phyloP scores from a whole-genome alignment of 2,329 filamentous ascomycete genomes.

The Colletotrichum viniferum region DNA sequence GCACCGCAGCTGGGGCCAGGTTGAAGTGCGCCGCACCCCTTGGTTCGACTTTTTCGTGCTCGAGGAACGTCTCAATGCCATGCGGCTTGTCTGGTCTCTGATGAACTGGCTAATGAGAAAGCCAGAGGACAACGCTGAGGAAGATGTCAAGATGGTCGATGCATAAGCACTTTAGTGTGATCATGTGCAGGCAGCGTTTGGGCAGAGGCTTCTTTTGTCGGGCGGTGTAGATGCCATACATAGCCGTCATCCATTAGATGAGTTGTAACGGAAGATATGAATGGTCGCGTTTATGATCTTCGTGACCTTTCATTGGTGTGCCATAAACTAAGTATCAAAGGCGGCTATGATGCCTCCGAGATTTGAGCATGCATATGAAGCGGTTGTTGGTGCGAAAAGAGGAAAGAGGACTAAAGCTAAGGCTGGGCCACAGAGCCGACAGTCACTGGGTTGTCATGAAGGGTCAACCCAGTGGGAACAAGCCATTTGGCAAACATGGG shows the following conservation, averaged over 20 bases:
- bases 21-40: conserved; percentile 60
- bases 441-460: neutral
- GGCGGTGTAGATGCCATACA: neutral
- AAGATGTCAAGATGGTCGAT: conserved; percentile 32
- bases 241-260: neutral
- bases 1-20: conserved; percentile 51
- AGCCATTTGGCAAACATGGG: neutral
- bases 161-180: conserved; percentile 11
- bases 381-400: neutral
- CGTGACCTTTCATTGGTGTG: neutral
- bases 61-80: conserved; percentile 59
- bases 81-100: conserved; percentile 62
- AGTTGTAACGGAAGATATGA: neutral
- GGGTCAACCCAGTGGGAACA: neutral
- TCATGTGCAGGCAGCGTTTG: neutral
- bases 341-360: neutral
- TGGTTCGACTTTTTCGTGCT: conserved; percentile 66
- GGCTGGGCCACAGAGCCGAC: neutral
- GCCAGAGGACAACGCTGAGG: conserved; percentile 25
- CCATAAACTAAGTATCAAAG: neutral
- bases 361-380: neutral
- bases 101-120: conserved; percentile 66
- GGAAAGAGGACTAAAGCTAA: neutral
- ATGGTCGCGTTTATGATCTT: neutral
- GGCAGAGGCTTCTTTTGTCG: neutral